These are phyloP conservation scores for Pythium aquatile DNA, from an alignment of 352 stramenopile species.

Conservation along the genomic window DNA sequence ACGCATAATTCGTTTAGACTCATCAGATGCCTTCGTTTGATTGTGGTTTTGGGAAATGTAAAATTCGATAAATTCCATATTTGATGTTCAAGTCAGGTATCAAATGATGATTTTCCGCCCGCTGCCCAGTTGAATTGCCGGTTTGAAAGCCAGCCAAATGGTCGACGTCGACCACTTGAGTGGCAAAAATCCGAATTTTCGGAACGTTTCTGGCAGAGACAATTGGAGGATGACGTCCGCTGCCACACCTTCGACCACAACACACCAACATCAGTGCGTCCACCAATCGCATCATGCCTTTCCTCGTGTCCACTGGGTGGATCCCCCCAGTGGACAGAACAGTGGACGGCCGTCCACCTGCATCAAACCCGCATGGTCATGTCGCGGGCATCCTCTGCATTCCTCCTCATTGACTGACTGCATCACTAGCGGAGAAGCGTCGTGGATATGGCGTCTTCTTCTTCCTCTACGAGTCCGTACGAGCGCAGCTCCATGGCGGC, in stretches of 20 bases:
- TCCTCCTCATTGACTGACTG: neutral
- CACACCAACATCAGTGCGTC: neutral
- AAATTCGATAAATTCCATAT: neutral
- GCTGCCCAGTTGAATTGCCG: neutral
- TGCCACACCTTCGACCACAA: slow-evolving; percentile 1
- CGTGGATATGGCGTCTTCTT: neutral
- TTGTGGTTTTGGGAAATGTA: too few species aligned
- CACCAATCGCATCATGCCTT: neutral
- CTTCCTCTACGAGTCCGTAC: neutral
- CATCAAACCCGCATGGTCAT: slow-evolving; percentile 7
- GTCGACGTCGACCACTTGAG: slow-evolving; percentile 7
- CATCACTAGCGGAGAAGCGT: neutral
- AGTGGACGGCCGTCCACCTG: slow-evolving; percentile 23
- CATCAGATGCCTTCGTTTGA: neutral
- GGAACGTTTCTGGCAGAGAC: slow-evolving; percentile 1
- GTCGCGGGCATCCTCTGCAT: neutral
- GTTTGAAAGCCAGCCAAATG: slow-evolving; percentile 8
- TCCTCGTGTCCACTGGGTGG: slow-evolving; percentile 5
- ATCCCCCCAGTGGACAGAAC: slow-evolving; percentile 2
- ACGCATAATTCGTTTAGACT: neutral
- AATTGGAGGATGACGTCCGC: neutral
- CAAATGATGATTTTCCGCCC: neutral
- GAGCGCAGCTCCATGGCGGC: neutral
- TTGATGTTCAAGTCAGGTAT: neutral
- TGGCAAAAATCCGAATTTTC: neutral